phyloP scores from a whole-genome alignment of 306 rosid genomes.

The Pterocarpus macrocarpus region DNA sequence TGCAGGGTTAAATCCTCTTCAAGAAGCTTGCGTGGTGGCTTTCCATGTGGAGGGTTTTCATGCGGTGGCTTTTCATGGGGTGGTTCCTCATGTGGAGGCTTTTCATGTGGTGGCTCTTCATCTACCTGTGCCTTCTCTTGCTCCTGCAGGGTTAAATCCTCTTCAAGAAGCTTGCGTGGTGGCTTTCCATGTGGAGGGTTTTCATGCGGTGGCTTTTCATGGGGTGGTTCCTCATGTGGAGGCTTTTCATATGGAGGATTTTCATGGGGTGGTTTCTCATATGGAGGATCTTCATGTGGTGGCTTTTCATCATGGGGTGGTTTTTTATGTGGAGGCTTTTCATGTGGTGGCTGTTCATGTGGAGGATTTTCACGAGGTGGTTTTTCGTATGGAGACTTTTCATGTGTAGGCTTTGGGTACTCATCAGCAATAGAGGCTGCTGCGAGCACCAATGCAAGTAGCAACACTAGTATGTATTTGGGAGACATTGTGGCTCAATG shows the following conservation, averaged over 20 bases:
- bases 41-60: neutral
- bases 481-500: neutral
- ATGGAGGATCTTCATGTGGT: neutral
- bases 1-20: neutral
- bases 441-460: neutral
- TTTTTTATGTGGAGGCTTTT: neutral
- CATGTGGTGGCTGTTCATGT: neutral
- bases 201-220: no score
- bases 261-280: neutral
- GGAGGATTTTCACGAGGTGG: no score
- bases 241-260: neutral
- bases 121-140: neutral
- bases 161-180: neutral
- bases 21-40: neutral
- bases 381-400: neutral
- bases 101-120: no score
- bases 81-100: neutral
- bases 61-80: no score
- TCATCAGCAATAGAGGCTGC: neutral
- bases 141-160: neutral
- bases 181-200: neutral
- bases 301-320: no score
- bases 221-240: neutral
- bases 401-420: neutral
- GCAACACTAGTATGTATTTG: constrained; percentile 12